These are phyloP conservation scores for Nannizziopsis arthrosporioides DNA, from an alignment of 2,329 filamentous ascomycete species.

Conservation along the genomic window DNA sequence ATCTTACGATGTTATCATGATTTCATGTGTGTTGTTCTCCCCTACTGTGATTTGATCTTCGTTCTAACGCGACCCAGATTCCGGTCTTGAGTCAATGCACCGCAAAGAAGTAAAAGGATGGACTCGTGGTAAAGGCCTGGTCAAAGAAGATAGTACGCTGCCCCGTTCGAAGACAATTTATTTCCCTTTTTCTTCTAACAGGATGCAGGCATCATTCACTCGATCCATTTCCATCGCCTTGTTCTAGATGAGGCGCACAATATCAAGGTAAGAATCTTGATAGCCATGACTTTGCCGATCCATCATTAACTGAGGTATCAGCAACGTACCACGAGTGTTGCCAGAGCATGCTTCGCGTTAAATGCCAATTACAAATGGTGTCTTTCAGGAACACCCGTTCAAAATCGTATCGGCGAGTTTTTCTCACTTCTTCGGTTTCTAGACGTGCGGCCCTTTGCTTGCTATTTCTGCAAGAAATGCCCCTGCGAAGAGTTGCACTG, in stretches of 20 bases:
- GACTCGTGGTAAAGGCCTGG: conserved; percentile 62
- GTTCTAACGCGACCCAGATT: conserved; percentile 26
- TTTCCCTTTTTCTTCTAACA: conserved; percentile 3
- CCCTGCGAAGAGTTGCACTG: conserved; percentile 72
- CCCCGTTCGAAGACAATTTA: not conserved
- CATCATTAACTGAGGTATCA: conserved; percentile 11
- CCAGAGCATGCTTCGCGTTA: conserved; percentile 87
- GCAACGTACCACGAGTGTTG: conserved; percentile 70
- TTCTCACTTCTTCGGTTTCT: conserved; percentile 90
- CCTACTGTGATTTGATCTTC: not conserved
- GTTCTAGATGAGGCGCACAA: conserved; percentile 93
- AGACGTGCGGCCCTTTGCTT: conserved; percentile 75
- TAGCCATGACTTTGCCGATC: not conserved
- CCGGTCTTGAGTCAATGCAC: conserved; percentile 74
- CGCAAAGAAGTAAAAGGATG: conserved; percentile 89
- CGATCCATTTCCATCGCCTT: conserved; percentile 75
- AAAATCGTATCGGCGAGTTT: conserved; percentile 95
- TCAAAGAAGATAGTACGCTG: conserved; percentile 57
- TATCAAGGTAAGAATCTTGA: conserved; percentile 54
- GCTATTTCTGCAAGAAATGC: conserved; percentile 87
- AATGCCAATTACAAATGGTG: conserved; percentile 89
- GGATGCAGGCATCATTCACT: conserved; percentile 58
- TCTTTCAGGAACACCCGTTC: conserved; percentile 83
- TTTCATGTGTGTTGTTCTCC: conserved; percentile 63
- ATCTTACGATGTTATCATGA: conserved; percentile 86